Base-by-base conservation (phyloP, 202 grass and related monocot genomes). In the Schoenoplectus triqueter region DNA sequence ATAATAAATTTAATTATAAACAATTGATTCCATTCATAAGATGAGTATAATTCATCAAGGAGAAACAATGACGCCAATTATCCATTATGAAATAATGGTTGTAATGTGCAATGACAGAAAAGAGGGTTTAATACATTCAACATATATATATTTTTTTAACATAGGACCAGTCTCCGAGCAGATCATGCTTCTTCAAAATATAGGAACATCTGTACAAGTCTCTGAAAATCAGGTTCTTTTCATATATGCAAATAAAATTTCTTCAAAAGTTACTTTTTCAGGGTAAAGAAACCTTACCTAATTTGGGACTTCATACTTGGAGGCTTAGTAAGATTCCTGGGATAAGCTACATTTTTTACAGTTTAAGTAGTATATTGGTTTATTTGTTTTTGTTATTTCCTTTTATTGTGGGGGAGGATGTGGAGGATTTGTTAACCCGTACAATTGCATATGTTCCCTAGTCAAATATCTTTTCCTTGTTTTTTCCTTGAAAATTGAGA, bases 141-240 rank as follows among this genome's bases (percentile, higher is more conserved):
- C 13, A 55, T 14, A n/a, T n/a, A n/a, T n/a, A n/a, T n/a, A n/a
- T n/a, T 2, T 60, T 77, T 80, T 31, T 78, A n/a, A 66, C 57
- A 46, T 88, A 93, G 92, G 89, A 6, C 92, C 92, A 0, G 83
- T 98, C 70, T 73, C 95, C 0, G 95, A 98, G 74, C 95, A 95
- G 85, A 86, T 98, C 87, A 93, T 98, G 95, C 89, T 98, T 61
- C 95, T 98, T 60, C 93, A 98, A 73, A 98, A 98, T 87, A 98
- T 98, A 40, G 95, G 91, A 64, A 87, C 92, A 46, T 95, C 95
- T 72, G 83, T 98, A 55, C 95, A 93, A 69, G 95, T 97, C 81
- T 98, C 92, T 78, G 89, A 90, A 89, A 98, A 92, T 79, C 95
- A 98, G 95, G 95, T 93, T 68, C 5, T 68, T 40, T 42, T 78